Conservation (phyloP, 108 stramenopile genomes). For the Aurantiochytrium sp. region DNA sequence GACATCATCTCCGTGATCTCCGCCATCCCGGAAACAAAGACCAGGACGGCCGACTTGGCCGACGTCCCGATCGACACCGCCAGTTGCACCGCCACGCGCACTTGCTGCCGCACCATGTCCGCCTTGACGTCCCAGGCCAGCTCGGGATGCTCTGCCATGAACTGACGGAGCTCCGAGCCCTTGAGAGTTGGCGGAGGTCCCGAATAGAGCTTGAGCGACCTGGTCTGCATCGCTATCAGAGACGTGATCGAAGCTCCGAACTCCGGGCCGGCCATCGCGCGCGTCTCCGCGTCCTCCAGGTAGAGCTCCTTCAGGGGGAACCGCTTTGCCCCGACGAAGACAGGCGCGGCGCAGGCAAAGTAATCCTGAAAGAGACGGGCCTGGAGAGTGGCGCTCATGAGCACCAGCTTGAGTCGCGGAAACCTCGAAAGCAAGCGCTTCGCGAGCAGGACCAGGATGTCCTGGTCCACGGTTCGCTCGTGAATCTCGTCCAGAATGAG, state of each 20-base stretch:
- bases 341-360: background rate
- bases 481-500: slow-evolving; percentile 74
- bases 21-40: slow-evolving; percentile 13
- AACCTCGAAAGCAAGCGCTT: background rate
- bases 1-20: background rate
- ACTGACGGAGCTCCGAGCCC: background rate
- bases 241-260: background rate
- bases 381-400: slow-evolving; percentile 35
- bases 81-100: background rate
- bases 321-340: background rate
- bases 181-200: background rate
- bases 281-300: background rate
- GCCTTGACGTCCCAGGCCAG: background rate
- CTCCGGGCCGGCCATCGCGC: background rate
- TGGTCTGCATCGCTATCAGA: background rate
- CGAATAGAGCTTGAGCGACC: background rate
- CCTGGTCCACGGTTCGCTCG: slow-evolving; percentile 64
- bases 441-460: slow-evolving; percentile 59
- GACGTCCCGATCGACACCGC: background rate
- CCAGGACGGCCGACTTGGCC: background rate
- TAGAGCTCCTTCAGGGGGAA: background rate
- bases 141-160: background rate
- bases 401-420: background rate
- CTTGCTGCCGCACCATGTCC: background rate
- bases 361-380: background rate